Evolutionary conservation across 768 basidiomycete species (phyloP).

Genomic region (Mycena maculata): DNA sequence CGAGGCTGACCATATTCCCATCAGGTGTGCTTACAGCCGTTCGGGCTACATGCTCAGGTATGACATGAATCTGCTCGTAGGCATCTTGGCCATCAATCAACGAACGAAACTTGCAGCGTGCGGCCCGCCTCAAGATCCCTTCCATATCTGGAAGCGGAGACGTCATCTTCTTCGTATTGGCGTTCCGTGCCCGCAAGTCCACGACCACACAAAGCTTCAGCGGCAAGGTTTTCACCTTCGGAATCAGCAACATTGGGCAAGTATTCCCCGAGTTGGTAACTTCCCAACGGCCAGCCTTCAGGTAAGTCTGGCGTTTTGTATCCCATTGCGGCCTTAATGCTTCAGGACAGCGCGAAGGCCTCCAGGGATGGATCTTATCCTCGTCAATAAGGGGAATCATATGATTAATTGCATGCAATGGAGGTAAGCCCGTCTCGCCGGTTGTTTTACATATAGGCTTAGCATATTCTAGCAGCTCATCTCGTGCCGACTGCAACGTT

Average conservation of each 20-base stretch:
- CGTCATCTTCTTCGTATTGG: neutral
- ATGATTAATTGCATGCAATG: conserved; percentile 41
- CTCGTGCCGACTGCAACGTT: neutral
- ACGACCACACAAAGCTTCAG: neutral
- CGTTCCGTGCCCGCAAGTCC: neutral
- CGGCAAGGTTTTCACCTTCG: neutral
- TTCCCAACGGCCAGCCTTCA: conserved; percentile 4
- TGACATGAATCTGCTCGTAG: no score
- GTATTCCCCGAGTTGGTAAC: neutral
- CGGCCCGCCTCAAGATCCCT: no score
- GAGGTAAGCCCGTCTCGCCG: conserved; percentile 38
- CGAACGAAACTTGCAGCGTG: no score
- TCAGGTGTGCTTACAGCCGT: no score
- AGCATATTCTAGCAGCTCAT: conserved; percentile 21
- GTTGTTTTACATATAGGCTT: conserved; percentile 36
- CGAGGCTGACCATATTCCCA: no score
- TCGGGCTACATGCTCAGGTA: no score
- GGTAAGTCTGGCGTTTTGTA: neutral
- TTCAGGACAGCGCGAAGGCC: conserved; percentile 39
- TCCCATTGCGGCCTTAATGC: conserved; percentile 4
- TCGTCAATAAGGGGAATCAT: conserved; percentile 41
- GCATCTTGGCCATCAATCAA: no score
- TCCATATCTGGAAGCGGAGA: neutral
- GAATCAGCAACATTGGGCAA: neutral
- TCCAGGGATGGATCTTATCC: conserved; percentile 36